phyloP scores from a whole-genome alignment of 108 stramenopile species.

The Aurantiochytrium sp. region DNA sequence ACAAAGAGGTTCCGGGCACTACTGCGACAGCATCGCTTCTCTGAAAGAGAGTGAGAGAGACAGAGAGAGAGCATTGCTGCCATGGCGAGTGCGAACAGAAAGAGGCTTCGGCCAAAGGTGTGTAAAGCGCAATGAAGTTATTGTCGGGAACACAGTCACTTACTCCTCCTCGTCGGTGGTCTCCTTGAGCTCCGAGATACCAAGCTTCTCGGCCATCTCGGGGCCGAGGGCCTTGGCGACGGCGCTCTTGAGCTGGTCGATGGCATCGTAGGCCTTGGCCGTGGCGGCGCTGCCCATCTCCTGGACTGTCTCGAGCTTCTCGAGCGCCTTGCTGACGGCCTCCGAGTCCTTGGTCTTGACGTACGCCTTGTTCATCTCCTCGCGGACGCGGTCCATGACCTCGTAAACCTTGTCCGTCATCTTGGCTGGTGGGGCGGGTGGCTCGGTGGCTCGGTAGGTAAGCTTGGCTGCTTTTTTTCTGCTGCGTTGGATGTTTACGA shows the following conservation, averaged over 20 bases:
- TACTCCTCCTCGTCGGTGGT: neutral
- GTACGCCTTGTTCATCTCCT: neutral
- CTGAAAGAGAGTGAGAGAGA: too few relatives aligned
- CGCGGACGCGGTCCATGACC: neutral
- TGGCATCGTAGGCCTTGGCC: neutral
- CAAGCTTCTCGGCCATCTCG: neutral
- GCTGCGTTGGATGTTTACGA: too few relatives aligned
- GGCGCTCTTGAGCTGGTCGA: constrained; percentile 13
- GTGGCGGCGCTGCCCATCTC: neutral
- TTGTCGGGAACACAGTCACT: neutral
- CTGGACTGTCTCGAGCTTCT: neutral
- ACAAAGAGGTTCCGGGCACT: too few relatives aligned
- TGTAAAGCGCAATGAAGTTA: neutral
- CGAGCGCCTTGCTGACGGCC: neutral
- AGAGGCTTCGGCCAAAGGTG: too few relatives aligned
- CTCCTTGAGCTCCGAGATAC: neutral
- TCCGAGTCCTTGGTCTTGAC: constrained; percentile 18
- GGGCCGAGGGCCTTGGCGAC: neutral
- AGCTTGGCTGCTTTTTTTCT: too few relatives aligned
- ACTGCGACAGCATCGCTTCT: too few relatives aligned
- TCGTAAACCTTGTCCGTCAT: neutral
- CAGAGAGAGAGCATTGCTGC: too few relatives aligned
- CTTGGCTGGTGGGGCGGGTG: too few relatives aligned
- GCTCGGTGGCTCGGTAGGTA: too few relatives aligned
- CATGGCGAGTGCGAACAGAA: too few relatives aligned